Conservation (phyloP, 768 basidiomycete genomes). For the Lactarius tabidus region DNA sequence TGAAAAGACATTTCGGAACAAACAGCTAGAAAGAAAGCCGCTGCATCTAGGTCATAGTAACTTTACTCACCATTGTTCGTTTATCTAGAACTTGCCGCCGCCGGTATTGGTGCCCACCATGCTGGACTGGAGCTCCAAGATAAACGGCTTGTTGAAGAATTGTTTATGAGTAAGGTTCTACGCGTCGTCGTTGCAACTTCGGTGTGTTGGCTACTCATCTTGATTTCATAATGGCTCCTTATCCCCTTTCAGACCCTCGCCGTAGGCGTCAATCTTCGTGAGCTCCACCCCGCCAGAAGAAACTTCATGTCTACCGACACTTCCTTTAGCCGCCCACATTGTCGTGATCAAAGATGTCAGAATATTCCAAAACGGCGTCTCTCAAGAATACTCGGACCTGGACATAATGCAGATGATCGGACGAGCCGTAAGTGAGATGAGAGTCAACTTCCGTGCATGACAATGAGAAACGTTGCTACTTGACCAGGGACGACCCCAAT, state of each 20-base stretch:
- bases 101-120: constrained; percentile 88
- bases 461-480: neutral
- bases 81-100: constrained; percentile 52
- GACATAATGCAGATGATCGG: constrained; percentile 98
- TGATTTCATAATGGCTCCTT: constrained; percentile 8
- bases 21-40: constrained; percentile 53
- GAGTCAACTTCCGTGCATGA: neutral
- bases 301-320: neutral
- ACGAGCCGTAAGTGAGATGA: constrained; percentile 58
- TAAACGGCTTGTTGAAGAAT: constrained; percentile 64
- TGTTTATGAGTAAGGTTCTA: constrained; percentile 62
- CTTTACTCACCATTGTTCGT: neutral
- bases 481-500: constrained; percentile 83
- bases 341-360: constrained; percentile 92
- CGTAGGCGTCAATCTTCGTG: constrained; percentile 93
- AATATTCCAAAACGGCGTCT: constrained; percentile 63
- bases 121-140: constrained; percentile 79
- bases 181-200: constrained; percentile 79
- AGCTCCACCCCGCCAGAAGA: constrained; percentile 29
- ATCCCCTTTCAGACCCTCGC: constrained; percentile 71
- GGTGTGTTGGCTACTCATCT: constrained; percentile 40
- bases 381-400: constrained; percentile 83
- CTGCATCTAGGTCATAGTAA: neutral
- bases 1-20: constrained; percentile 58
- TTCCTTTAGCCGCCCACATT: constrained; percentile 72